Base-by-base conservation (phyloP, 2,329 filamentous ascomycete genomes). In the Clarireedia homoeocarpa region DNA sequence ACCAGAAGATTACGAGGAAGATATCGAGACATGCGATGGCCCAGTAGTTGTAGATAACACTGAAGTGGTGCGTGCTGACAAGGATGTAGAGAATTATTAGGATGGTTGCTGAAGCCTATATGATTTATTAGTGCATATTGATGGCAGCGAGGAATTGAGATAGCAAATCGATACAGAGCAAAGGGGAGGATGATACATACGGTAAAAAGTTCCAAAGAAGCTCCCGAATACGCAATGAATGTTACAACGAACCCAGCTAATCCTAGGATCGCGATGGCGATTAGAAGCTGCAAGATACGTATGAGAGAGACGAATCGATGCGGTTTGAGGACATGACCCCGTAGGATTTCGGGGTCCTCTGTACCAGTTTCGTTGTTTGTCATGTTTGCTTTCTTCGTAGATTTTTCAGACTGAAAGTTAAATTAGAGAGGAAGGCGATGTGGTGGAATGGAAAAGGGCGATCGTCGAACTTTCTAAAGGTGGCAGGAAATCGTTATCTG, bases 181-280 rank as follows among this genome's bases (percentile, higher is more conserved):
- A 36, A 10, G 10, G 24, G 34, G 17, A 23, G 30, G 26, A 30
- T n/a, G 15, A 30, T 4, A 24, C 54, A 14, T 53, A 56, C 54
- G 17, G 36, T 51, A 10, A 56, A 53, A 9, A 48, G 26, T 20
- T 46, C 48, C n/a, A 56, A 36, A 5, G 34, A 40, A 3, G 48
- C 54, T 1, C 54, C 54, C 2, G 48, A 52, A 20, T 53, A 56
- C 9, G 49, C 30, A 6, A 48, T 53, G 36, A 40, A 53, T 0
- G 54, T 53, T 7, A 56, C 49, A 7, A 52, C 54, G 15, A 40
- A 56, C 6, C 34, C 54, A 7, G 54, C 50, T 26, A 53, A 27
- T 0, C 54, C 54, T 4, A 56, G 20, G 4, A 56, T 53, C 9
- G 49, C 36, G 9, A 56, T 12, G 2, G 54, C 54, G 27, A 53